Base-by-base conservation (phyloP, 768 basidiomycete species). In the Amanita pseudoporphyria region DNA sequence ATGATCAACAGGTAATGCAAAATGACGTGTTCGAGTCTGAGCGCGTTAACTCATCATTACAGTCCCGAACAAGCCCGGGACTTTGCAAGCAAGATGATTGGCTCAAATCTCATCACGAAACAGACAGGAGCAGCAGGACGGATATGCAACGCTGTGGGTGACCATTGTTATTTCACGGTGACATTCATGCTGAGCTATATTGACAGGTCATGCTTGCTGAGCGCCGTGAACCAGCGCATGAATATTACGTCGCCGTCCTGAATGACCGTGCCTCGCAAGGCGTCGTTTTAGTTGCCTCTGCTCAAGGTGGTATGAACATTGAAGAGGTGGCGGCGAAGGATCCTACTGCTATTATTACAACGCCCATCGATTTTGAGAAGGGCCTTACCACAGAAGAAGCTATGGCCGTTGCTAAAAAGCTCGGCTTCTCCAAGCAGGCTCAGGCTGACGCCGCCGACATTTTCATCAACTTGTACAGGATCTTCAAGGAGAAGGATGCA, bases 261-360 rank as follows among this genome's bases (percentile, higher is more conserved):
- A 97, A 97, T 62, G 96, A 99, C 74, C 89, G 96, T 57, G 79
- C 78, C 12, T 72, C 84, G 5, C 84, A 91, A 53, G 85, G 88
- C 12, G 88, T 92, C 38, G 96, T 97, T 26, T 78, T 99, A 41
- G 95, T 99, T 47, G 84, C 84, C 16, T 98, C 96, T 38, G 76
- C 77, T 16, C 93, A 97, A 63, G 96, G 96, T 49, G 96, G 96
- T 51, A 99, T 99, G 96, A 98, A 98, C 69, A 99, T 99, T 61
- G 96, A 99, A 67, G 96, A 99, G 60, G 96, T 99, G 41, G 96
- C 96, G 22, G 89, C 90, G 26, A 91, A 94, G 58, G 91, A 96
- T 61, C 96, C 96, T 31, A 70, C 72, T 32, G 88, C 96, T 35
- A 98, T 99, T 67, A 91, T 98, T 60, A 98, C 94, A 40, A 93